Evolutionary conservation across 176 grass and related monocot genomes (phyloP).

Genomic region (Musa beccarii): DNA sequence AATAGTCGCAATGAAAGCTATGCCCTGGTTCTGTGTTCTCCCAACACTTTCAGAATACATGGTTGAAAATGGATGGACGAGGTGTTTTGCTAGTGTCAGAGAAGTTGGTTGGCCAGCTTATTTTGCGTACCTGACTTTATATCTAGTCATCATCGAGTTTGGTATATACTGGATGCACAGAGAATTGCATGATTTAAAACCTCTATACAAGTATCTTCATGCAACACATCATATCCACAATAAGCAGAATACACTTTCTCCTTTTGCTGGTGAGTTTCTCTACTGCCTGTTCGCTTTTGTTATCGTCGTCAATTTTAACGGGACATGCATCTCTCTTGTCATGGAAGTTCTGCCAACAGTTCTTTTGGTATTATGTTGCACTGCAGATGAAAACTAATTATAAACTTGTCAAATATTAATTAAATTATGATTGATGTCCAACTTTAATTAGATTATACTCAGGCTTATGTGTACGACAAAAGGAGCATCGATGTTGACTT

Average conservation of each 20-base stretch:
- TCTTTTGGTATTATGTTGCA: too few species aligned
- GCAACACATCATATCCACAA: conserved; percentile 94
- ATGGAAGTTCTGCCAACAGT: too few species aligned
- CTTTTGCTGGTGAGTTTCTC: conserved; percentile 64
- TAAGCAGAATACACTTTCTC: conserved; percentile 95
- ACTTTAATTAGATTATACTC: too few species aligned
- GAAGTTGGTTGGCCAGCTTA: conserved; percentile 68
- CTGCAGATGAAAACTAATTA: too few species aligned
- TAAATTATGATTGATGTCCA: too few species aligned
- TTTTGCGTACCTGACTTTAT: conserved; percentile 43
- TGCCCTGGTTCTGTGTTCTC: conserved; percentile 73
- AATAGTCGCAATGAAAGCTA: conserved; percentile 69
- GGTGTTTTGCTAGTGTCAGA: conserved; percentile 45
- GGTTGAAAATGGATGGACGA: conserved; percentile 85
- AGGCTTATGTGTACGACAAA: too few species aligned
- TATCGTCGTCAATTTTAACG: background rate
- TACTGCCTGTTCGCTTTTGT: background rate
- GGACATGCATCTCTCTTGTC: too few species aligned
- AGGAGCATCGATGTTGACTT: too few species aligned
- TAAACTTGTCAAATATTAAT: too few species aligned
- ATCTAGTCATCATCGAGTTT: conserved; percentile 69
- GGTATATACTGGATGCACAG: conserved; percentile 99
- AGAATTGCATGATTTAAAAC: conserved; percentile 97
- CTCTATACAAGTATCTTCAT: conserved; percentile 89
- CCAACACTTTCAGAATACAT: conserved; percentile 76